These are phyloP conservation scores for Somion occarium DNA, from an alignment of 1,284 basidiomycete species.

Conservation along the genomic window DNA sequence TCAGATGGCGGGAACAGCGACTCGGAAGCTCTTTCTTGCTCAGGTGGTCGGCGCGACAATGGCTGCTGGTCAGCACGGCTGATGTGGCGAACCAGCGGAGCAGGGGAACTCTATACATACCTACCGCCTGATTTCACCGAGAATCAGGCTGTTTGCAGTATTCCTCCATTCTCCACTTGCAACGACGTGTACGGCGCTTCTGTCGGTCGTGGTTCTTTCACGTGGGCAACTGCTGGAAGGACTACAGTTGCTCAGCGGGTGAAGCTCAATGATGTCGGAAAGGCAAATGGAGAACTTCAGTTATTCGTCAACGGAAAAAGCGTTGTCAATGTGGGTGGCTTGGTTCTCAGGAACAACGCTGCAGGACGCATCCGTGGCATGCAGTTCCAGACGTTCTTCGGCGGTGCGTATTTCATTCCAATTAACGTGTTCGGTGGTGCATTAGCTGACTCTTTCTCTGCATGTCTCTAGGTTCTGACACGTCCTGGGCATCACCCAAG, in stretches of 20 bases:
- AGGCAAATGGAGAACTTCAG: conserved; percentile 51
- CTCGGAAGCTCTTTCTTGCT: conserved; percentile 40
- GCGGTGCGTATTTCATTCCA: conserved; percentile 33
- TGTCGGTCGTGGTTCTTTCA: conserved; percentile 72
- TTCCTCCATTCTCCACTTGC: conserved; percentile 51
- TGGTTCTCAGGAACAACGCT: conserved; percentile 42
- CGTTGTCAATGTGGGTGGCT: conserved; percentile 45
- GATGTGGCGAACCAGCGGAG: conserved; percentile 50
- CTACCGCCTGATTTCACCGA: conserved; percentile 53
- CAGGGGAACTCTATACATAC: conserved; percentile 58
- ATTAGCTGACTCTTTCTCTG: background rate
- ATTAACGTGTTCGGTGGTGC: background rate
- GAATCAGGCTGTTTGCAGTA: conserved; percentile 48
- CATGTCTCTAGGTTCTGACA: conserved; percentile 34
- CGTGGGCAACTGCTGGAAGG: conserved; percentile 56
- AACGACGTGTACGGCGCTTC: conserved; percentile 62
- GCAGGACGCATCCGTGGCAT: conserved; percentile 51
- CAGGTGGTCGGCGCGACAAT: conserved; percentile 44
- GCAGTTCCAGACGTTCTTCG: conserved; percentile 69
- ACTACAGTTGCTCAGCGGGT: conserved; percentile 58
- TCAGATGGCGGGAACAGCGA: conserved; percentile 47
- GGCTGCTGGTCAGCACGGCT: conserved; percentile 52
- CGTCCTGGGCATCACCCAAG: conserved; percentile 49
- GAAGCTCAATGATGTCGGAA: conserved; percentile 57
- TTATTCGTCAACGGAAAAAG: conserved; percentile 56